Evolutionary conservation across 2,329 filamentous ascomycete species (phyloP).

Genomic region (Colletotrichum liaoningense): DNA sequence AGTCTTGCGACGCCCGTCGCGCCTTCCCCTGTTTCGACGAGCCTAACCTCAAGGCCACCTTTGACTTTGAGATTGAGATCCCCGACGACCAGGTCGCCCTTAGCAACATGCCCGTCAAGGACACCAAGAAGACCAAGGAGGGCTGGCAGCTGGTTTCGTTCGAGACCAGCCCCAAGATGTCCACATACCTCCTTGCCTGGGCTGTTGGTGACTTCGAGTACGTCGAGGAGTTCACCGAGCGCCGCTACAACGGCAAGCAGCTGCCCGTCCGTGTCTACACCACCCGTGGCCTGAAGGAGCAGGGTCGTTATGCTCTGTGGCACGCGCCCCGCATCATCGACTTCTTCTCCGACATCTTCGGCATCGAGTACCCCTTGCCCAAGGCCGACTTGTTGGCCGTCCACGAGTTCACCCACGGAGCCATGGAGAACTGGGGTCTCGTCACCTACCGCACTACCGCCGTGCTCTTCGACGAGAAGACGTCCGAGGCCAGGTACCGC

Average conservation of each 20-base stretch:
- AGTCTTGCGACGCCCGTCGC: conserved; percentile 92
- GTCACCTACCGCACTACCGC: conserved; percentile 97
- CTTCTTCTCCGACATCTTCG: conserved; percentile 95
- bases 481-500: conserved; percentile 89
- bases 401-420: conserved; percentile 88
- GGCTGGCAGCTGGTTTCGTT: conserved; percentile 83
- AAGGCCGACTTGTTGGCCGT: conserved; percentile 93
- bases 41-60: conserved; percentile 95
- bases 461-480: conserved; percentile 94
- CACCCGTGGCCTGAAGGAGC: conserved; percentile 91
- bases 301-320: conserved; percentile 88
- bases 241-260: conserved; percentile 90
- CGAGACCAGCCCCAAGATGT: conserved; percentile 89
- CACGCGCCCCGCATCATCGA: conserved; percentile 95
- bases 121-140: conserved; percentile 66
- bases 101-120: conserved; percentile 95
- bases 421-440: conserved; percentile 97
- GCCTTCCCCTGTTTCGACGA: conserved; percentile 99
- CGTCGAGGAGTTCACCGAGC: conserved; percentile 88
- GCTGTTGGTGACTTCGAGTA: conserved; percentile 98
- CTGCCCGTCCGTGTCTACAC: conserved; percentile 97
- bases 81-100: conserved; percentile 89
- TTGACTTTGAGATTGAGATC: conserved; percentile 92
- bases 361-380: conserved; percentile 91
- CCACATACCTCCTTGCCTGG: conserved; percentile 92